A percentile compares a stretch with the other conserved stretches of the same genome.
Evolutionary conservation across 257 asterid genomes (phyloP).

Genomic region (Solanum neorickii): DNA sequence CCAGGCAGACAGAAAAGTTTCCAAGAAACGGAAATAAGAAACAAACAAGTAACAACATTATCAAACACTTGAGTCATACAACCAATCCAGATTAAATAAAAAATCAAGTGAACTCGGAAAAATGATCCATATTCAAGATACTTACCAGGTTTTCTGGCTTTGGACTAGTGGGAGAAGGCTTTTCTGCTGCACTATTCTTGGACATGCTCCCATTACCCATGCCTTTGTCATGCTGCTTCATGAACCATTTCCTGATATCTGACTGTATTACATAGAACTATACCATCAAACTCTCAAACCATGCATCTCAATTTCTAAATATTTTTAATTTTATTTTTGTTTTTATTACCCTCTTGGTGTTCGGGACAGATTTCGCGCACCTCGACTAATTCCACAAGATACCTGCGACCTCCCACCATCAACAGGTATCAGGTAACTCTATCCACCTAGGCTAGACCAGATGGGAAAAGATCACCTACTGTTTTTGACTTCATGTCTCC

Average conservation of each 20-base stretch:
- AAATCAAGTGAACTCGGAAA: not conserved
- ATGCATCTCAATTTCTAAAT: not conserved
- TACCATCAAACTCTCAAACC: not conserved
- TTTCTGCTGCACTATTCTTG: constrained; percentile 39
- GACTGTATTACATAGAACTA: constrained; percentile 31
- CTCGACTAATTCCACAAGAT: not conserved
- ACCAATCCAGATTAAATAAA: not conserved
- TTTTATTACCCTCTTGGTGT: not conserved
- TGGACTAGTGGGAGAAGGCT: constrained; percentile 31
- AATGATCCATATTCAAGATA: not conserved
- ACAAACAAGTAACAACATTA: not conserved
- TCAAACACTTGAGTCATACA: not conserved
- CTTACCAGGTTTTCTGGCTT: constrained; percentile 37
- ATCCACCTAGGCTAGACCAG: not conserved
- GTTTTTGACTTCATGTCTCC: not conserved
- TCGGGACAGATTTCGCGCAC: not conserved
- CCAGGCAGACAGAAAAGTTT: not conserved
- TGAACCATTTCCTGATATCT: constrained; percentile 93
- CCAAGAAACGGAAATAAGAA: not conserved
- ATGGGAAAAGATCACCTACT: not conserved
- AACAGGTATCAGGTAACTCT: not conserved
- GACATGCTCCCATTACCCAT: constrained; percentile 40
- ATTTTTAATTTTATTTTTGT: not conserved
- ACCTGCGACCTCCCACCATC: not conserved
- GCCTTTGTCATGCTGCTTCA: constrained; percentile 56